Conservation (phyloP, 2,329 filamentous ascomycete species). For the Mycogone perniciosa region DNA sequence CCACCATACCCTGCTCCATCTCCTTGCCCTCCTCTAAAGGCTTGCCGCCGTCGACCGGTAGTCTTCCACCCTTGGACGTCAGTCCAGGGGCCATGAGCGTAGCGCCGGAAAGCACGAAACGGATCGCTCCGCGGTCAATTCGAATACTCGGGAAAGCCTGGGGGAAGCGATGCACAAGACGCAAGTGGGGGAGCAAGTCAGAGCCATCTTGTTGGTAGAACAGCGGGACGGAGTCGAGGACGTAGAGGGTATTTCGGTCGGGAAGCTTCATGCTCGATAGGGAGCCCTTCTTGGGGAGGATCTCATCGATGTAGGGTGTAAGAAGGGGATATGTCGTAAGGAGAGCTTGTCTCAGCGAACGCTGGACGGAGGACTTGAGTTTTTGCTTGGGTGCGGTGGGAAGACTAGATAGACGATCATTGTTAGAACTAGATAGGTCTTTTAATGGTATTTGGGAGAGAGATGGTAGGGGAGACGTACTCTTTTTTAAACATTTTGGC, state of each 20-base stretch:
- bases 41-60: slow-evolving; percentile 52
- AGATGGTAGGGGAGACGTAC: slow-evolving; percentile 41
- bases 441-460: not conserved
- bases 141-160: slow-evolving; percentile 74
- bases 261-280: slow-evolving; percentile 88
- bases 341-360: slow-evolving; percentile 74
- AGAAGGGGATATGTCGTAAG: slow-evolving; percentile 81
- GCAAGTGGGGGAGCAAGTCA: slow-evolving; percentile 78
- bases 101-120: slow-evolving; percentile 89
- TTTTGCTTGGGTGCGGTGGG: slow-evolving; percentile 78
- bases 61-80: slow-evolving; percentile 72
- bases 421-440: not conserved
- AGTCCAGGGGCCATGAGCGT: slow-evolving; percentile 94
- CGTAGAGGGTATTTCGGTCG: slow-evolving; percentile 84
- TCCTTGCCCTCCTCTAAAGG: slow-evolving; percentile 35
- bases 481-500: slow-evolving; percentile 87
- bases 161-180: slow-evolving; percentile 85
- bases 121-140: slow-evolving; percentile 92
- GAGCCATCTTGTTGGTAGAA: slow-evolving; percentile 84
- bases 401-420: slow-evolving; percentile 46
- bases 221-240: slow-evolving; percentile 68
- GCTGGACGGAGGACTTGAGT: slow-evolving; percentile 94
- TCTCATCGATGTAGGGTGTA: slow-evolving; percentile 81
- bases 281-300: slow-evolving; percentile 90
- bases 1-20: slow-evolving; percentile 36